phyloP scores from a whole-genome alignment of 345 rosid species.

The Abelmoschus esculentus region DNA sequence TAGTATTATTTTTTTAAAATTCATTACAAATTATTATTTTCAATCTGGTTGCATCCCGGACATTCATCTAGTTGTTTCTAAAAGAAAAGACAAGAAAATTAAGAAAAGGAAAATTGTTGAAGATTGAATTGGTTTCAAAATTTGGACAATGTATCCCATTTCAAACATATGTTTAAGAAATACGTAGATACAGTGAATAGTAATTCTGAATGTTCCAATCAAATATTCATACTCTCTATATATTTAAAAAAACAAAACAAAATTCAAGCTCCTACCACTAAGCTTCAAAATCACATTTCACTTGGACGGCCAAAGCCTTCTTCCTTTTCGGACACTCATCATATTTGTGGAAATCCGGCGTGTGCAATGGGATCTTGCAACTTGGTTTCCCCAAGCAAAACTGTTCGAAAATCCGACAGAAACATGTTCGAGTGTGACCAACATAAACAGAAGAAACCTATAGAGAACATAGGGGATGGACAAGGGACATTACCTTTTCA shows the following conservation, averaged over 20 bases:
- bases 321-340: constrained; percentile 36
- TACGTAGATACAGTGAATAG: not conserved
- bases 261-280: not conserved
- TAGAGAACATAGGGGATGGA: not conserved
- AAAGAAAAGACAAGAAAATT: too few species aligned
- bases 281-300: constrained; percentile 32
- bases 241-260: too few species aligned
- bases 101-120: too few species aligned
- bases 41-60: too few species aligned
- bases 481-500: constrained; percentile 38
- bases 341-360: constrained; percentile 26
- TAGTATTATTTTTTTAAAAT: too few species aligned
- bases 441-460: not conserved
- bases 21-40: too few species aligned
- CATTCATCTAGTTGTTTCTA: too few species aligned
- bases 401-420: constrained; percentile 19
- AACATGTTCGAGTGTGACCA: not conserved
- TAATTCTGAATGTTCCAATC: too few species aligned
- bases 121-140: not conserved
- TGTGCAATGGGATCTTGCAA: constrained; percentile 50
- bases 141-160: not conserved
- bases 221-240: too few species aligned
- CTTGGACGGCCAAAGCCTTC: constrained; percentile 71
- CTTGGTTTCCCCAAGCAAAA: constrained; percentile 52
- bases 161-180: not conserved